phyloP scores from a whole-genome alignment of 495 filamentous ascomycete species.

The Tuber microsphaerosporum region DNA sequence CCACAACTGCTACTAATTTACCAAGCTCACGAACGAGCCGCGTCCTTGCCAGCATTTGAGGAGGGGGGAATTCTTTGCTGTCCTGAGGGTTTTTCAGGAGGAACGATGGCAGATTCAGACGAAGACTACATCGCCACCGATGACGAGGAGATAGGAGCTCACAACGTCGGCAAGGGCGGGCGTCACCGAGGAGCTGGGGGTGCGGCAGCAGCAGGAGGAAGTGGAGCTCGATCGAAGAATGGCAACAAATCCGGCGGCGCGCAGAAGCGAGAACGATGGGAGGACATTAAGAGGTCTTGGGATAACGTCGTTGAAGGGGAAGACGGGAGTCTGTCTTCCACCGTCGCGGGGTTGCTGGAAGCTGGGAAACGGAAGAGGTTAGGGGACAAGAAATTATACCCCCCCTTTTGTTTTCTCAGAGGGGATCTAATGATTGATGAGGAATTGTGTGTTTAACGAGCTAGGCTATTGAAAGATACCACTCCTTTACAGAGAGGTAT shows the following conservation, averaged over 20 bases:
- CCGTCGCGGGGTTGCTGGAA: slow-evolving; percentile 62
- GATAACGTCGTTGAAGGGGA: slow-evolving; percentile 63
- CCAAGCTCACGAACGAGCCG: background rate
- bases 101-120: slow-evolving; percentile 64
- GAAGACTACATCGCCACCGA: slow-evolving; percentile 75
- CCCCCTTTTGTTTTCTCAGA: background rate
- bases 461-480: slow-evolving; percentile 75
- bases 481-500: slow-evolving; percentile 93
- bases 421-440: slow-evolving; percentile 19
- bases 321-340: slow-evolving; percentile 64
- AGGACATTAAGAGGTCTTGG: slow-evolving; percentile 55
- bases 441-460: background rate
- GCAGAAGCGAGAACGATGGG: slow-evolving; percentile 50
- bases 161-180: slow-evolving; percentile 30
- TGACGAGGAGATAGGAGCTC: slow-evolving; percentile 63
- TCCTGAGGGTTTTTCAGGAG: background rate
- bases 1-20: slow-evolving; percentile 14
- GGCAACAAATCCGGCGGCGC: slow-evolving; percentile 21
- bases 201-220: slow-evolving; percentile 39
- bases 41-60: background rate
- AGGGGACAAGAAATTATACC: background rate
- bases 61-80: background rate
- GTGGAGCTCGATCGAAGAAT: slow-evolving; percentile 42
- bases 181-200: slow-evolving; percentile 27
- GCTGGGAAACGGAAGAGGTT: slow-evolving; percentile 70